phyloP scores from a whole-genome alignment of 148 eudicot genomes.

The Linanthus parryae region DNA sequence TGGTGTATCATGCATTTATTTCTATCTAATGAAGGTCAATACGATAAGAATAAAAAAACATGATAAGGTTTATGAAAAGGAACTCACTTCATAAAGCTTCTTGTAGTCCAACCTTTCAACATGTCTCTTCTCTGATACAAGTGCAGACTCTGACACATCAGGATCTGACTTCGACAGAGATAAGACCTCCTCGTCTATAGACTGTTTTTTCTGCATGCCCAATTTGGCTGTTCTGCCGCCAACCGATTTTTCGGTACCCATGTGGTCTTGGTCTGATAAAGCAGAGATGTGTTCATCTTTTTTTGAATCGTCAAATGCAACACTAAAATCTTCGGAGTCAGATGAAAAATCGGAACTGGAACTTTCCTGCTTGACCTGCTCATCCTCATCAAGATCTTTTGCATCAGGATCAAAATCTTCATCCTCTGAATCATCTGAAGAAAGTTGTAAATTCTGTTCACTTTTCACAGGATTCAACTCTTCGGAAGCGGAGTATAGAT shows the following conservation, averaged over 20 bases:
- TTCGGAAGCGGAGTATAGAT: constrained; percentile 52
- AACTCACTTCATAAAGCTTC: constrained; percentile 86
- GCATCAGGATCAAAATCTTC: constrained; percentile 76
- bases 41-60: neutral
- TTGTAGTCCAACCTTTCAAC: constrained; percentile 84
- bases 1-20: too few species aligned
- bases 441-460: constrained; percentile 48
- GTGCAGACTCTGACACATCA: constrained; percentile 25
- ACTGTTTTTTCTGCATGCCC: constrained; percentile 19
- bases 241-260: too few species aligned
- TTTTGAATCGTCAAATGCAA: constrained; percentile 20
- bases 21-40: too few species aligned
- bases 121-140: constrained; percentile 44
- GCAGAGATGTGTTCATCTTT: constrained; percentile 20
- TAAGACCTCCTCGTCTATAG: constrained; percentile 22
- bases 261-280: constrained; percentile 1
- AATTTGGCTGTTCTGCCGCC: too few species aligned
- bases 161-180: constrained; percentile 27
- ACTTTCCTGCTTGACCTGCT: constrained; percentile 38
- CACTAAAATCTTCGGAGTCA: constrained; percentile 76
- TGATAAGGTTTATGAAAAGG: neutral
- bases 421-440: constrained; percentile 93
- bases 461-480: constrained; percentile 31
- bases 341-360: constrained; percentile 90
- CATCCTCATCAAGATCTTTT: constrained; percentile 36